These are phyloP conservation scores for Quercus tomentella DNA, from an alignment of 331 rosid genomes.

Conservation along the genomic window DNA sequence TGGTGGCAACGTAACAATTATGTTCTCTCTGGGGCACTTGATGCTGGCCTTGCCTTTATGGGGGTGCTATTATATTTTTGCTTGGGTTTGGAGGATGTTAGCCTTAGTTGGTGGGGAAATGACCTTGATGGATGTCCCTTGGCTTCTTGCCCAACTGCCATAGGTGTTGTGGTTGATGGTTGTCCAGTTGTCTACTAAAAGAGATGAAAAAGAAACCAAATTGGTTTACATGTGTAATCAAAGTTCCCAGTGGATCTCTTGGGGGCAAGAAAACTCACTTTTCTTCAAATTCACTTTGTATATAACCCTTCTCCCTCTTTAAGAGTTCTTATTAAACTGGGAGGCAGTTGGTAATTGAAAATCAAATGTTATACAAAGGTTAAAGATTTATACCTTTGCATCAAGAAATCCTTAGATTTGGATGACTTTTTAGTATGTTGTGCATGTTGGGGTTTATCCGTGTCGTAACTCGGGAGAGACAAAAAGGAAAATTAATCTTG, in stretches of 20 bases:
- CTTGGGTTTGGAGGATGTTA: slow-evolving; percentile 52
- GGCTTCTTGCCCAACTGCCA: slow-evolving; percentile 71
- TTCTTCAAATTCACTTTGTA: neutral
- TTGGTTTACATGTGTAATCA: neutral
- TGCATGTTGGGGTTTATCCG: too few relatives aligned
- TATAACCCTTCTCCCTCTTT: neutral
- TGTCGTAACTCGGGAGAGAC: too few relatives aligned
- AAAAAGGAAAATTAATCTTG: too few relatives aligned
- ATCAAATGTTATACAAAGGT: neutral
- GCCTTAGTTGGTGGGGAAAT: slow-evolving; percentile 80
- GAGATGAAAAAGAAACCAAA: neutral
- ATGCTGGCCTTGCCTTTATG: slow-evolving; percentile 94
- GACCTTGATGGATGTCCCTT: slow-evolving; percentile 78
- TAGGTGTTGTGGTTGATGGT: slow-evolving; percentile 36
- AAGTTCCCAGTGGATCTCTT: too few relatives aligned
- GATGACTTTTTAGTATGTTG: too few relatives aligned
- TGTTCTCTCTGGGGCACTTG: slow-evolving; percentile 80
- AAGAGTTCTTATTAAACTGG: neutral
- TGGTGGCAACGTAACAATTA: slow-evolving; percentile 88
- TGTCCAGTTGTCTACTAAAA: slow-evolving; percentile 46
- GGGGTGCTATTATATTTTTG: slow-evolving; percentile 72
- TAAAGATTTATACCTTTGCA: neutral
- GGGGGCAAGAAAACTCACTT: too few relatives aligned
- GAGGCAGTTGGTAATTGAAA: neutral
- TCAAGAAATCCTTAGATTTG: too few relatives aligned